These are phyloP conservation scores for Cnidoscolus chayamansa DNA, from an alignment of 441 rosid genomes.

Conservation along the genomic window DNA sequence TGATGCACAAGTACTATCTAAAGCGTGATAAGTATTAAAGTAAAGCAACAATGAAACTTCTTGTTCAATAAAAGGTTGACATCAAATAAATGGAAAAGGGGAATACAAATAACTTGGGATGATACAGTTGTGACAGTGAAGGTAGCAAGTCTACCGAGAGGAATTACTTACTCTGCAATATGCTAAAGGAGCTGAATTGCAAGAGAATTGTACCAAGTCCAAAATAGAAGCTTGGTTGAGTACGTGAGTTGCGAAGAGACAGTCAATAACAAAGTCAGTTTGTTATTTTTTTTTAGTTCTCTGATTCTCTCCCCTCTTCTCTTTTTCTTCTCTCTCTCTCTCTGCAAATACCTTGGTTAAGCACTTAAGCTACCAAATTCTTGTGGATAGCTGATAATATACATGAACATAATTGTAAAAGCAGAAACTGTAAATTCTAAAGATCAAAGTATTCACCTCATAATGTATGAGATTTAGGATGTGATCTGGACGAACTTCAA, in stretches of 20 bases:
- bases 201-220: too few relatives aligned
- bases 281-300: too few relatives aligned
- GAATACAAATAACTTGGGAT: not conserved
- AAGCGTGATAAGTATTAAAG: not conserved
- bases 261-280: too few relatives aligned
- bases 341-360: too few relatives aligned
- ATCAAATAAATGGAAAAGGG: not conserved
- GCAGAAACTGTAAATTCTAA: not conserved
- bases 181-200: too few relatives aligned
- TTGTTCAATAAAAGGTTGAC: not conserved
- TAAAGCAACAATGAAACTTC: not conserved
- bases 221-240: too few relatives aligned
- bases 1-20: not conserved
- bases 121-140: not conserved
- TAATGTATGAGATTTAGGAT: slow-evolving; percentile 87
- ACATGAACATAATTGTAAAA: not conserved
- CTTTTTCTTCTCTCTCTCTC: too few relatives aligned
- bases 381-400: too few relatives aligned
- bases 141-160: not conserved
- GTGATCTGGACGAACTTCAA: slow-evolving; percentile 80
- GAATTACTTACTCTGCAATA: too few relatives aligned
- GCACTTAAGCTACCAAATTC: too few relatives aligned
- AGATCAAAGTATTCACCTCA: slow-evolving; percentile 49
- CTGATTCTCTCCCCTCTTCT: too few relatives aligned
- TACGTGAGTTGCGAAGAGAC: too few relatives aligned